phyloP scores from a whole-genome alignment of 2,329 filamentous ascomycete genomes.

The Coleophoma cylindrospora region DNA sequence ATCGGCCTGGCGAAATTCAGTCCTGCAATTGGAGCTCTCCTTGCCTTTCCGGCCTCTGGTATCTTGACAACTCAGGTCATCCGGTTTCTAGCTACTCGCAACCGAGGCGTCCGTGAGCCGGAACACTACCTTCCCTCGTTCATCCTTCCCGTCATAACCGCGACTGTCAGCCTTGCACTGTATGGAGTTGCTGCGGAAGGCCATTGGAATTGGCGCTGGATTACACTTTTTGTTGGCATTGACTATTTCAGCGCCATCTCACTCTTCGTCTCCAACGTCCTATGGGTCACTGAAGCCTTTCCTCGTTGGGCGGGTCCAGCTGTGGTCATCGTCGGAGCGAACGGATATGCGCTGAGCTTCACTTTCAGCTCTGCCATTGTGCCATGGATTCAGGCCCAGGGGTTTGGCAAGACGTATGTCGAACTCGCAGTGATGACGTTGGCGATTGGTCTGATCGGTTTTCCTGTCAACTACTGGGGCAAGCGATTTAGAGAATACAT shows the following conservation, averaged over 20 bases:
- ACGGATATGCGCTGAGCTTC: not conserved
- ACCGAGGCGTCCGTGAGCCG: not conserved
- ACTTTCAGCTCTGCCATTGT: not conserved
- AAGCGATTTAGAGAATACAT: not conserved
- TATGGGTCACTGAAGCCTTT: constrained; percentile 1
- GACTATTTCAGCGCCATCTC: constrained; percentile 1
- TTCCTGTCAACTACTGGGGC: constrained; percentile 2
- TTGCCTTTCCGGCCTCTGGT: constrained; percentile 1
- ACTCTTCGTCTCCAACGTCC: not conserved
- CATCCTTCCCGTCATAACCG: not conserved
- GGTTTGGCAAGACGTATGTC: not conserved
- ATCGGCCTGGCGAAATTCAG: constrained; percentile 7
- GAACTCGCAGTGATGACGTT: not conserved
- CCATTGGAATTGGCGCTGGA: constrained; percentile 1
- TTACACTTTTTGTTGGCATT: not conserved
- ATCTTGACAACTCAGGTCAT: not conserved
- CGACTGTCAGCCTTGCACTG: not conserved
- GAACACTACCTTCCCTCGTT: constrained; percentile 3
- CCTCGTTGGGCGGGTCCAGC: constrained; percentile 2
- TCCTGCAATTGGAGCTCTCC: constrained; percentile 1
- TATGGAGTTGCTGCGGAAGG: not conserved
- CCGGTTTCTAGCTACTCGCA: not conserved
- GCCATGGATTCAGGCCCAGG: not conserved
- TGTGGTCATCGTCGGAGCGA: not conserved
- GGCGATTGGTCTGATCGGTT: not conserved